phyloP scores from a whole-genome alignment of 495 filamentous ascomycete genomes.

The Articulospora tetracladia region DNA sequence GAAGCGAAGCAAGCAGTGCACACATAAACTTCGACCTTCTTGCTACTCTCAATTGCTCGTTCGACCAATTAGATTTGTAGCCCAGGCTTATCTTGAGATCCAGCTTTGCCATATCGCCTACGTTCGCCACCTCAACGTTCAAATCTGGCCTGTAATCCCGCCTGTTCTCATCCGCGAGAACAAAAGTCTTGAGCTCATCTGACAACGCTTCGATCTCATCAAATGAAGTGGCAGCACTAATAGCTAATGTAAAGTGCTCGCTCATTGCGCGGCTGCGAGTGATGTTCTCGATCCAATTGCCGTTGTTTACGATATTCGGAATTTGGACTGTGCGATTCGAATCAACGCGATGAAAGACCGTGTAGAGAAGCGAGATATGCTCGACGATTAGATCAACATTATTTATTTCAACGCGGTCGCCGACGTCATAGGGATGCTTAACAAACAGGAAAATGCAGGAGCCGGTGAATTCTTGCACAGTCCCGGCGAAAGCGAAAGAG shows the following conservation, averaged over 20 bases:
- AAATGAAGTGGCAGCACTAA: constrained; percentile 67
- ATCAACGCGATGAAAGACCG: constrained; percentile 65
- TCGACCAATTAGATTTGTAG: constrained; percentile 74
- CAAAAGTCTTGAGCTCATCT: constrained; percentile 62
- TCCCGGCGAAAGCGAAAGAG: constrained; percentile 73
- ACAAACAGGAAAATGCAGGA: constrained; percentile 84
- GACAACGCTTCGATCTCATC: constrained; percentile 65
- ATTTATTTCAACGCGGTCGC: constrained; percentile 71
- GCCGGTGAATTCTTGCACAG: constrained; percentile 72
- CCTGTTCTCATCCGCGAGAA: constrained; percentile 62
- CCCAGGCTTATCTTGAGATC: constrained; percentile 62
- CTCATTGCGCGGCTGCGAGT: constrained; percentile 69
- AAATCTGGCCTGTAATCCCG: constrained; percentile 69
- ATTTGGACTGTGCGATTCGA: constrained; percentile 67
- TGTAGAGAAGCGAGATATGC: constrained; percentile 75
- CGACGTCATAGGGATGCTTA: constrained; percentile 67
- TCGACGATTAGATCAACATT: constrained; percentile 34
- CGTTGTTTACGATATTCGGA: constrained; percentile 72
- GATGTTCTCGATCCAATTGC: constrained; percentile 73
- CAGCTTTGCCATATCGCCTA: constrained; percentile 70
- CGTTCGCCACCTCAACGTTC: constrained; percentile 59
- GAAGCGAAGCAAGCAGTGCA: constrained; percentile 65
- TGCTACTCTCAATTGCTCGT: constrained; percentile 64
- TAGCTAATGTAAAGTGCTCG: constrained; percentile 60
- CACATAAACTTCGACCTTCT: constrained; percentile 80